Percentiles rank a stretch among this genome's conserved stretches.
phyloP scores from a whole-genome alignment of 306 rosid species.

The Cicer pinnatifidum region DNA sequence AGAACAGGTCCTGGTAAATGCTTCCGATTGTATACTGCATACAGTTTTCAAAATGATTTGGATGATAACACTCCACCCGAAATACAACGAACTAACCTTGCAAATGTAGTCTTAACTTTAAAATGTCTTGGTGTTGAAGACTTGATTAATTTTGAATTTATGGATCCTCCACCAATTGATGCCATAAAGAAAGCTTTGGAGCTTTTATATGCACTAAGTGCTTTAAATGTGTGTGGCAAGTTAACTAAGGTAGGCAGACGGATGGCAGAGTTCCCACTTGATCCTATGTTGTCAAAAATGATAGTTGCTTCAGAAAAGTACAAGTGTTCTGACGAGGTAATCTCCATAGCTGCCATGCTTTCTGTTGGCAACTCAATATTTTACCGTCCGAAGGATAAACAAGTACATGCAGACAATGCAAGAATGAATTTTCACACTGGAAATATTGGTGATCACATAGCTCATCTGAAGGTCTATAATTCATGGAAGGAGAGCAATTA shows the following conservation, averaged over 20 bases:
- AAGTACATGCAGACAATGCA: constrained; percentile 94
- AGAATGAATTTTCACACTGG: constrained; percentile 84
- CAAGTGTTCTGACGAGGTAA: constrained; percentile 81
- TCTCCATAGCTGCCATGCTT: constrained; percentile 89
- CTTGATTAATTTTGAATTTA: constrained; percentile 77
- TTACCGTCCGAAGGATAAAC: constrained; percentile 95
- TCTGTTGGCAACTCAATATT: constrained; percentile 87
- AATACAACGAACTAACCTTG: constrained; percentile 88
- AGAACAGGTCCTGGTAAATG: constrained; percentile 97
- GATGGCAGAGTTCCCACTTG: constrained; percentile 96
- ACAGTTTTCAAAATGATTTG: constrained; percentile 69
- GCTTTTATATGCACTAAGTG: constrained; percentile 75
- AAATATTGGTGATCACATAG: constrained; percentile 87
- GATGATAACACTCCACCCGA: constrained; percentile 89
- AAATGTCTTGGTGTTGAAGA: constrained; percentile 86
- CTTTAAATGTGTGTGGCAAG: constrained; percentile 75
- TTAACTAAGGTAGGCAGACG: constrained; percentile 82
- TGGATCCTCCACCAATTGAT: constrained; percentile 97
- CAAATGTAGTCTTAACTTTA: constrained; percentile 80
- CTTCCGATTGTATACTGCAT: constrained; percentile 76
- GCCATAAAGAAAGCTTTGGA: constrained; percentile 86
- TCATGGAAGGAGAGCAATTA: constrained; percentile 93
- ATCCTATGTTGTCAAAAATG: constrained; percentile 90
- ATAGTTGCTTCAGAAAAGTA: constrained; percentile 89
- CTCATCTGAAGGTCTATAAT: constrained; percentile 81